These are phyloP conservation scores for Beauveria rudraprayagi DNA, from an alignment of 2,329 filamentous ascomycete genomes.

Conservation along the genomic window DNA sequence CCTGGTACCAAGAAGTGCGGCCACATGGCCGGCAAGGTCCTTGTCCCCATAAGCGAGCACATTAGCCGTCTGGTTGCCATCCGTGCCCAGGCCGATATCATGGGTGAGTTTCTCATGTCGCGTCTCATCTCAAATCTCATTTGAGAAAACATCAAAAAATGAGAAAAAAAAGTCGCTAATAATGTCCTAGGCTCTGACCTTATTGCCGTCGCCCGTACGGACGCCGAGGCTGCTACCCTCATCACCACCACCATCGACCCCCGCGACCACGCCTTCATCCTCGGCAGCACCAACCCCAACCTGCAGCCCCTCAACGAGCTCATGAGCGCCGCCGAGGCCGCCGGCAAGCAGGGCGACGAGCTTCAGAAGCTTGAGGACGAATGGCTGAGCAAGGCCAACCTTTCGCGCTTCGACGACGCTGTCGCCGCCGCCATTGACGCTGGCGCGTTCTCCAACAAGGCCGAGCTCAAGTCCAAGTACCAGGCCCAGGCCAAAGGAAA, in stretches of 20 bases:
- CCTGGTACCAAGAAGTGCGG: constrained; percentile 99
- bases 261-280: constrained; percentile 88
- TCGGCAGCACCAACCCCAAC: constrained; percentile 78
- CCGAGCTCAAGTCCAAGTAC: constrained; percentile 60
- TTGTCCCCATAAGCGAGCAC: constrained; percentile 95
- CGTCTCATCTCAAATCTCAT: background rate
- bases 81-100: constrained; percentile 94
- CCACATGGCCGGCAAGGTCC: constrained; percentile 97
- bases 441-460: constrained; percentile 59
- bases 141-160: background rate
- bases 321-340: constrained; percentile 76
- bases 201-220: constrained; percentile 84
- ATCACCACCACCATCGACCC: constrained; percentile 95
- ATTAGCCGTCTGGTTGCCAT: constrained; percentile 97
- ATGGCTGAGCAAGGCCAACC: constrained; percentile 70
- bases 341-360: constrained; percentile 70
- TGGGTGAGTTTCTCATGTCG: constrained; percentile 51
- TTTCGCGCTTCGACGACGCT: constrained; percentile 86
- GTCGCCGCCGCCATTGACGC: constrained; percentile 75
- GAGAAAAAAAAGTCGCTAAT: constrained; percentile 1
- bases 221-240: constrained; percentile 94
- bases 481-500: constrained; percentile 64
- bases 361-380: constrained; percentile 88
- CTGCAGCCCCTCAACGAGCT: constrained; percentile 82
- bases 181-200: constrained; percentile 60